Evolutionary conservation across 2,329 filamentous ascomycete species (phyloP).

Genomic region (Macrophomina phaseolina): DNA sequence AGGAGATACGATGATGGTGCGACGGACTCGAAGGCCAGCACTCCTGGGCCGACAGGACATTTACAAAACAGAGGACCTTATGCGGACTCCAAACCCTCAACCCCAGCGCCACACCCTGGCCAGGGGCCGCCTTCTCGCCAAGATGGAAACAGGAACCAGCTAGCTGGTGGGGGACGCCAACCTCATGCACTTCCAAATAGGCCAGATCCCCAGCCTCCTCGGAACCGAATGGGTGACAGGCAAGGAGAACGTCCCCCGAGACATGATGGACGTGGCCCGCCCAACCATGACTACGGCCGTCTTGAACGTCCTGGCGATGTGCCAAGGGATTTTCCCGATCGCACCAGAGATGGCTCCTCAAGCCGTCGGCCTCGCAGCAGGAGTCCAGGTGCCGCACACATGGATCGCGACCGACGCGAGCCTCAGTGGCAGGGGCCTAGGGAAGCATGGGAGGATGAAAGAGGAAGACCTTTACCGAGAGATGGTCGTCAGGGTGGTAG

Average conservation of each 20-base stretch:
- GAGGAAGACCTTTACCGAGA: slow-evolving; percentile 39
- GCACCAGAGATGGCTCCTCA: slow-evolving; percentile 50
- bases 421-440: slow-evolving; percentile 36
- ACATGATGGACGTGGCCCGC: slow-evolving; percentile 41
- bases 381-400: slow-evolving; percentile 43
- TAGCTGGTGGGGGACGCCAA: slow-evolving; percentile 23
- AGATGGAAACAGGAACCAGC: slow-evolving; percentile 23
- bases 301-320: slow-evolving; percentile 50
- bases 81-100: slow-evolving; percentile 32
- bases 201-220: slow-evolving; percentile 63
- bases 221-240: slow-evolving; percentile 41
- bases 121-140: slow-evolving; percentile 30
- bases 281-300: slow-evolving; percentile 50
- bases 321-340: slow-evolving; percentile 34
- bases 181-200: slow-evolving; percentile 60
- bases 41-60: slow-evolving; percentile 4
- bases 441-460: slow-evolving; percentile 44
- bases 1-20: neutral
- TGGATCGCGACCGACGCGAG: slow-evolving; percentile 39
- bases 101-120: slow-evolving; percentile 30
- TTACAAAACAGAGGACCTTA: slow-evolving; percentile 4
- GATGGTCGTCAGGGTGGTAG: slow-evolving; percentile 35
- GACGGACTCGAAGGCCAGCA: slow-evolving; percentile 26
- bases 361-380: slow-evolving; percentile 44
- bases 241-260: slow-evolving; percentile 39